Evolutionary conservation across 2,329 filamentous ascomycete genomes (phyloP), one percentile per base, ranked within the genome.

Genomic region (Colletotrichum gigasporum): DNA sequence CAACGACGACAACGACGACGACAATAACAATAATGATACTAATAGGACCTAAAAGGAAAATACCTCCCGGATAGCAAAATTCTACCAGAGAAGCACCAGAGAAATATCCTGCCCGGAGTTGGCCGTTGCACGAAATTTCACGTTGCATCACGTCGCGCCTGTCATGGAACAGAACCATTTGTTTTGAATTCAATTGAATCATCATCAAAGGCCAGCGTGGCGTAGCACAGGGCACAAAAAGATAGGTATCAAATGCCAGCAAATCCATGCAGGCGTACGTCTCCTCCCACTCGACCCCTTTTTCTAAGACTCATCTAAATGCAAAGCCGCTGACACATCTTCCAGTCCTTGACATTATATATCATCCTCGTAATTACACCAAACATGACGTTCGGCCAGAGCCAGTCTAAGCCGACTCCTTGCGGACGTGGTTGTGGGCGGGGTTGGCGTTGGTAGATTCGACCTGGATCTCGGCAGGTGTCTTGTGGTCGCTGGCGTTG

Each of bases 211-310:
- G n/a, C 48, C 48, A 18, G 24, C 24, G 34, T 37, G 62, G 41
- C 48, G 48, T 48, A 16, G 56, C 48, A 34, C 28, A 37, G 34
- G 28, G 35, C 18, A 35, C n/a, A n/a, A n/a, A 51, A 51, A 20
- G 56, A 62, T 62, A 50, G 62, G 62, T 65, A 65, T 65, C 62
- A 65, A 62, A 65, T 50, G 48, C 56, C 35, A 32, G 14, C 26
- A 60, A n/a, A 18, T 44, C 7, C 16, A 50, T 62, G 50, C 14
- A 20, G 35, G 35, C 42, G 16, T 22, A 20, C 30, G n/a, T 48
- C 42, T 28, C 18, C 14, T 7, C 16, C 30, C 28, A 20, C 47
- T 44, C 53, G 20, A 22, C 28, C 26, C 39, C 42, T 14, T 41
- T 63, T 22, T 39, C 44, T 12, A 30, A 24, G 28, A 26, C 30